Conservation (phyloP, 2,329 filamentous ascomycete species). For the Claviceps cyperi region DNA sequence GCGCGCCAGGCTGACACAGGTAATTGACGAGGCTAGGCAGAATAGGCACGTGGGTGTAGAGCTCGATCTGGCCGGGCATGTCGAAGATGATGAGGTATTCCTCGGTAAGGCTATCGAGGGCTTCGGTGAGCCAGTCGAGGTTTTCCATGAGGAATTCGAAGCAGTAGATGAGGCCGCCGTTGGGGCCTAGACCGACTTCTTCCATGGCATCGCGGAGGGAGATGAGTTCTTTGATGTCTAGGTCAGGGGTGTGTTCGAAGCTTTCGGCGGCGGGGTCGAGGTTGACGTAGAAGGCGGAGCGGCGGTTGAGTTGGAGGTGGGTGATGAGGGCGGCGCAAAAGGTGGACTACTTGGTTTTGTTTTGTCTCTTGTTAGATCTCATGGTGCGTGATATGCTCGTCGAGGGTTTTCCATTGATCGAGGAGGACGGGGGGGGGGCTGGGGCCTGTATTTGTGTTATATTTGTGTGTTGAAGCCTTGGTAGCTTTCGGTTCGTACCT, state of each 20-base stretch:
- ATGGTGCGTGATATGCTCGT: too few species aligned
- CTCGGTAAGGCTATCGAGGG: slow-evolving; percentile 73
- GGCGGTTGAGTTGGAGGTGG: slow-evolving; percentile 75
- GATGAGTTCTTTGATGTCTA: slow-evolving; percentile 92
- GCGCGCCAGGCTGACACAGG: slow-evolving; percentile 59
- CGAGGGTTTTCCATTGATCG: too few species aligned
- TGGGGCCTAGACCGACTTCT: slow-evolving; percentile 78
- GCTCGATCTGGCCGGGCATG: slow-evolving; percentile 97
- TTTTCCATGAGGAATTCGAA: slow-evolving; percentile 94
- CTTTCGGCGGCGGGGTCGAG: slow-evolving; percentile 91
- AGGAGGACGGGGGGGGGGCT: too few species aligned
- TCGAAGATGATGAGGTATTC: slow-evolving; percentile 97
- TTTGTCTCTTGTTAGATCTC: slow-evolving; percentile 8
- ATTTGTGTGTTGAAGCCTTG: too few species aligned
- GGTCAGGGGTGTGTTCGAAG: slow-evolving; percentile 81
- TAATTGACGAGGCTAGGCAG: slow-evolving; percentile 72
- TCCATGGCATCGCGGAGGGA: slow-evolving; percentile 94
- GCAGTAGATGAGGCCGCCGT: slow-evolving; percentile 88
- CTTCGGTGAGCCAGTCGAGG: slow-evolving; percentile 77
- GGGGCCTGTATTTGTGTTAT: too few species aligned
- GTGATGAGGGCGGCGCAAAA: slow-evolving; percentile 91
- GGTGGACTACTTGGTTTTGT: slow-evolving; percentile 47
- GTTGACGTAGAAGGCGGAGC: slow-evolving; percentile 96
- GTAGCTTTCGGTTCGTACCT: slow-evolving; percentile 34
- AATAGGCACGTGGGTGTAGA: slow-evolving; percentile 94